Percentiles rank a stretch among this genome's conserved stretches.
phyloP scores from a whole-genome alignment of 139 green algal genomes.

The Picochlorum sp. region DNA sequence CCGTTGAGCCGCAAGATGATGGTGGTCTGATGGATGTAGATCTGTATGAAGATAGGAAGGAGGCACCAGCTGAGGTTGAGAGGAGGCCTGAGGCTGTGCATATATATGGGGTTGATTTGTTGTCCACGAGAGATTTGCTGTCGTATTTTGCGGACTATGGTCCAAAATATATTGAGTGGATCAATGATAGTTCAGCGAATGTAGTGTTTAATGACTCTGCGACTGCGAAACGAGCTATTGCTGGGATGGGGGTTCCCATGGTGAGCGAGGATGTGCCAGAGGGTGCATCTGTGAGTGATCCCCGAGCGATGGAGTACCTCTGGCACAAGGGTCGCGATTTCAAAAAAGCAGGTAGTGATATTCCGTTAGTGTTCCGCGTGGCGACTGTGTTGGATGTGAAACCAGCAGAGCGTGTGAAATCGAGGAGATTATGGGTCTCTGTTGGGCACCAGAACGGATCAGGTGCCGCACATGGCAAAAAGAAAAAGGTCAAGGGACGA shows the following conservation, averaged over 20 bases:
- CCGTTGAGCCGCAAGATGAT: conserved; percentile 40
- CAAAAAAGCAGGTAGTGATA: conserved; percentile 25
- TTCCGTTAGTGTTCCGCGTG: conserved; percentile 41
- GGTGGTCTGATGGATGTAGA: conserved; percentile 54
- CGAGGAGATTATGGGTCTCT: conserved; percentile 31
- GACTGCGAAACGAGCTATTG: conserved; percentile 54
- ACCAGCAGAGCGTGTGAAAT: conserved; percentile 13
- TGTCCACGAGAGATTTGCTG: conserved; percentile 51
- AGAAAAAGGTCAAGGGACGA: not conserved
- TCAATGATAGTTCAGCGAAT: conserved; percentile 78
- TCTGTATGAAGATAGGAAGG: conserved; percentile 43
- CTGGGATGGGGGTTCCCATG: conserved; percentile 46
- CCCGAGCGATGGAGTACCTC: conserved; percentile 40
- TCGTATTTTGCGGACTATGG: conserved; percentile 33
- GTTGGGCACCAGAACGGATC: not conserved
- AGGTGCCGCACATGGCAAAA: not conserved
- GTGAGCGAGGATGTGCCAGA: conserved; percentile 39
- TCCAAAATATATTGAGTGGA: conserved; percentile 78
- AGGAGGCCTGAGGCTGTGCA: conserved; percentile 53
- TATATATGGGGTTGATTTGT: conserved; percentile 81
- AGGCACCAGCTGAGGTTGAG: conserved; percentile 29
- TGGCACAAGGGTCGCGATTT: conserved; percentile 65
- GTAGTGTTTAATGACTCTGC: conserved; percentile 58
- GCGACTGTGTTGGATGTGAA: conserved; percentile 34
- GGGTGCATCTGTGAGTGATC: conserved; percentile 35